A percentile compares a stretch with the other conserved stretches of the same genome.
phyloP scores from a whole-genome alignment of 148 eudicot species.

The Cornus controversa region DNA sequence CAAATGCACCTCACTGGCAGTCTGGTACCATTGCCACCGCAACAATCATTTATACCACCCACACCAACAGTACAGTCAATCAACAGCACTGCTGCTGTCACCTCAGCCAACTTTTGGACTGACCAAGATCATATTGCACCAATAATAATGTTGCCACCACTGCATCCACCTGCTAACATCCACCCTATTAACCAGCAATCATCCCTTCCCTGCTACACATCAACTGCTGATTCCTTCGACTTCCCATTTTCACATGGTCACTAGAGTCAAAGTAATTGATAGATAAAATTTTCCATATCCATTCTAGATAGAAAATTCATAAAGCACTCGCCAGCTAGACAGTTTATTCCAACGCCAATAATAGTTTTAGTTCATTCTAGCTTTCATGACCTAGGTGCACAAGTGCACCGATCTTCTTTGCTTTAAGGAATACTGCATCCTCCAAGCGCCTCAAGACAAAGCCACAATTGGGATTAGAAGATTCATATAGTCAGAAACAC shows the following conservation, averaged over 20 bases:
- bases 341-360: not conserved
- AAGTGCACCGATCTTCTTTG: not conserved
- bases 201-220: not conserved
- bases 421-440: not conserved
- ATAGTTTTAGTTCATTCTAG: not conserved
- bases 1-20: too few relatives aligned
- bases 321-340: not conserved
- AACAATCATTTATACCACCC: not conserved
- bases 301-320: too few relatives aligned
- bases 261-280: not conserved
- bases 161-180: too few relatives aligned
- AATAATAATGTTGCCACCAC: not conserved
- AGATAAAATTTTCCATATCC: too few relatives aligned
- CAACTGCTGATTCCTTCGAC: not conserved
- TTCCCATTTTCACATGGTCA: not conserved
- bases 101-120: not conserved
- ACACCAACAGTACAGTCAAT: not conserved
- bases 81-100: not conserved
- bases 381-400: not conserved
- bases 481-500: not conserved
- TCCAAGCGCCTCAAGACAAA: not conserved
- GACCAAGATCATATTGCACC: not conserved
- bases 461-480: not conserved
- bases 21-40: not conserved
- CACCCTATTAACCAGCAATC: not conserved